phyloP scores from a whole-genome alignment of 371 early-diverging fungal genomes.

The Lichtheimia corymbifera region DNA sequence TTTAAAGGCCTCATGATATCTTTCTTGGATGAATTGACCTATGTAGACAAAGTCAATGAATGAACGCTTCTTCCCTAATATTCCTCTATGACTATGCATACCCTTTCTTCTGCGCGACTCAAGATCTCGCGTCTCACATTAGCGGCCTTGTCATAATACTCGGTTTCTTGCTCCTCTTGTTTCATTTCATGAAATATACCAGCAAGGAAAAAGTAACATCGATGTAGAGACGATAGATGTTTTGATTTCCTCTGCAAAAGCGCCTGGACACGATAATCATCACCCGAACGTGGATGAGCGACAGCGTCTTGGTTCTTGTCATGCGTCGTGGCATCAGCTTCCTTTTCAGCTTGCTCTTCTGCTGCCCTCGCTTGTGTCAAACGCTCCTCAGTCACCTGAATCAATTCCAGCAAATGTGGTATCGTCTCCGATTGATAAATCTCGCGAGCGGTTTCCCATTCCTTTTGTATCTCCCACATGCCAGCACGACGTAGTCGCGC shows the following conservation, averaged over 20 bases:
- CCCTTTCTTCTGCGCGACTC: constrained; percentile 23
- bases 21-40: constrained; percentile 6
- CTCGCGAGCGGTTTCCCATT: constrained; percentile 16
- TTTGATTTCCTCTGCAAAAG: neutral
- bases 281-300: neutral
- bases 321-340: neutral
- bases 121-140: constrained; percentile 45
- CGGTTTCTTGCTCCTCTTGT: constrained; percentile 31
- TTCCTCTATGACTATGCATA: constrained; percentile 2
- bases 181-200: constrained; percentile 47
- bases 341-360: constrained; percentile 13
- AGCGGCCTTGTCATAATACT: constrained; percentile 54
- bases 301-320: neutral
- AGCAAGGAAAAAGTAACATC: constrained; percentile 62
- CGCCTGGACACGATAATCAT: neutral
- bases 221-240: constrained; percentile 62
- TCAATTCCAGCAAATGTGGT: constrained; percentile 8
- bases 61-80: neutral
- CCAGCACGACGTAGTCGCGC: constrained; percentile 26
- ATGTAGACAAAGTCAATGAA: neutral
- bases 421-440: constrained; percentile 17
- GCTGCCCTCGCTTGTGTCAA: constrained; percentile 7
- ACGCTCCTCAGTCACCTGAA: constrained; percentile 1
- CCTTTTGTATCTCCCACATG: constrained; percentile 31
- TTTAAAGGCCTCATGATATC: neutral